phyloP scores from a whole-genome alignment of 495 filamentous ascomycete species.

The Hypoxylon perforatum region DNA sequence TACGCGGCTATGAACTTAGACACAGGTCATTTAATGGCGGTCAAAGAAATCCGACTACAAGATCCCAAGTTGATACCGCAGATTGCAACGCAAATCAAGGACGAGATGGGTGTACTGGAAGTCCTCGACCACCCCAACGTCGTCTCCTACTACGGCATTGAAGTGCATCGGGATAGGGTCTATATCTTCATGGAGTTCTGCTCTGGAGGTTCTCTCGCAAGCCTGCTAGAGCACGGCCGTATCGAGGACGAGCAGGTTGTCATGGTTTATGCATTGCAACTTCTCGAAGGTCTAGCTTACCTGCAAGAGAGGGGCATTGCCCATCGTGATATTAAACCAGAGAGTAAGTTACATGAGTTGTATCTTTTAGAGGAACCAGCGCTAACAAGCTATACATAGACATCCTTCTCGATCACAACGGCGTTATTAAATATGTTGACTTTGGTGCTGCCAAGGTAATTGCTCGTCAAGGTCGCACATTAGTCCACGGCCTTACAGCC shows the following conservation, averaged over 20 bases:
- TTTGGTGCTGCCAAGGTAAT: constrained; percentile 99
- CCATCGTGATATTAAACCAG: constrained; percentile 98
- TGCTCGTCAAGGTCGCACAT: constrained; percentile 89
- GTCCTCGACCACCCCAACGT: constrained; percentile 97
- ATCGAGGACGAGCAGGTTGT: constrained; percentile 99
- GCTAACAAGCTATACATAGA: constrained; percentile 59
- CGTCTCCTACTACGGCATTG: constrained; percentile 96
- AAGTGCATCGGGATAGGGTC: constrained; percentile 97
- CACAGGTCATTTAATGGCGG: constrained; percentile 95
- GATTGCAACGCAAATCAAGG: constrained; percentile 91
- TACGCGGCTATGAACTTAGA: constrained; percentile 98
- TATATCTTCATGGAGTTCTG: constrained; percentile 99
- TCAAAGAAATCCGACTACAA: constrained; percentile 97
- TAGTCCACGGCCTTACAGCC: constrained; percentile 68
- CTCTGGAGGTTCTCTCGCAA: constrained; percentile 91
- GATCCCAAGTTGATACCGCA: constrained; percentile 95
- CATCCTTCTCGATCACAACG: constrained; percentile 96
- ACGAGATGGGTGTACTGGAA: constrained; percentile 97
- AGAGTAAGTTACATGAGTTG: constrained; percentile 70
- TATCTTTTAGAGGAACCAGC: background rate
- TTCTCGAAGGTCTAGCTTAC: constrained; percentile 95
- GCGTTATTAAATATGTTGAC: constrained; percentile 98
- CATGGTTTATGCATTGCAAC: constrained; percentile 95
- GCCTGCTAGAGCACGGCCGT: constrained; percentile 89
- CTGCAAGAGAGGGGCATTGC: constrained; percentile 90